A percentile compares a stretch with the other conserved stretches of the same genome.
Conservation (phyloP, 2,329 filamentous ascomycete species). For the Exophiala dermatitidis region DNA sequence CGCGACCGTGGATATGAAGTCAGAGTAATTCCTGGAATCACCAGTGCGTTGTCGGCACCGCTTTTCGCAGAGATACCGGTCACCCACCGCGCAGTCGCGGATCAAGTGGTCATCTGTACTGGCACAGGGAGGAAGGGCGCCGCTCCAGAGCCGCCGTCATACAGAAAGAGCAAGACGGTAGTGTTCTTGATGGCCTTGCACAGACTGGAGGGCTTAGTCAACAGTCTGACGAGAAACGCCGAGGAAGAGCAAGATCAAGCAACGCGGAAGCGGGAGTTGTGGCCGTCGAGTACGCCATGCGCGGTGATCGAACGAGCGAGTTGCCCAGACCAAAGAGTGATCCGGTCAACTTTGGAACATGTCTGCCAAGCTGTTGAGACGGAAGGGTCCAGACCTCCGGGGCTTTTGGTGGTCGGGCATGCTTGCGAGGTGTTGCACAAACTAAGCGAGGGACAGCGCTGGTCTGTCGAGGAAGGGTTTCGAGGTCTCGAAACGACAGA, state of each 20-base stretch:
- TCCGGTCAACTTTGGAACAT: constrained; percentile 73
- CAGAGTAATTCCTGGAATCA: constrained; percentile 80
- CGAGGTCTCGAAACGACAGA: constrained; percentile 53
- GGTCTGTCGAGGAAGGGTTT: constrained; percentile 85
- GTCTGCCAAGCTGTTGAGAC: constrained; percentile 78
- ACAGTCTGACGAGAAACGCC: constrained; percentile 51
- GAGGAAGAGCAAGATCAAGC: constrained; percentile 21
- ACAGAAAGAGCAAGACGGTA: constrained; percentile 67
- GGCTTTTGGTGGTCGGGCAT: constrained; percentile 73
- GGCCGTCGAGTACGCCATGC: constrained; percentile 74
- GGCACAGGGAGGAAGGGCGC: constrained; percentile 88
- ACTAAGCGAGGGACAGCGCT: constrained; percentile 54
- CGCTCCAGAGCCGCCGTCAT: constrained; percentile 72
- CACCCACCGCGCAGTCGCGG: constrained; percentile 81
- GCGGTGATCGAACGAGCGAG: constrained; percentile 90
- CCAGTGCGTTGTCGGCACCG: constrained; percentile 76
- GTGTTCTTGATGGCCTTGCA: constrained; percentile 96
- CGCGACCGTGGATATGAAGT: constrained; percentile 60
- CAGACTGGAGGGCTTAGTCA: constrained; percentile 65
- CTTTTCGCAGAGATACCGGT: constrained; percentile 81
- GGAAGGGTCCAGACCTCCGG: constrained; percentile 82
- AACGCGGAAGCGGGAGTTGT: constrained; percentile 36
- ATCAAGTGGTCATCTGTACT: constrained; percentile 93
- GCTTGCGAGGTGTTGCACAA: constrained; percentile 72
- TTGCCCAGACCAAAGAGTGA: constrained; percentile 88